Conservation (phyloP, 139 green algal species). For the Choricystis sp. region DNA sequence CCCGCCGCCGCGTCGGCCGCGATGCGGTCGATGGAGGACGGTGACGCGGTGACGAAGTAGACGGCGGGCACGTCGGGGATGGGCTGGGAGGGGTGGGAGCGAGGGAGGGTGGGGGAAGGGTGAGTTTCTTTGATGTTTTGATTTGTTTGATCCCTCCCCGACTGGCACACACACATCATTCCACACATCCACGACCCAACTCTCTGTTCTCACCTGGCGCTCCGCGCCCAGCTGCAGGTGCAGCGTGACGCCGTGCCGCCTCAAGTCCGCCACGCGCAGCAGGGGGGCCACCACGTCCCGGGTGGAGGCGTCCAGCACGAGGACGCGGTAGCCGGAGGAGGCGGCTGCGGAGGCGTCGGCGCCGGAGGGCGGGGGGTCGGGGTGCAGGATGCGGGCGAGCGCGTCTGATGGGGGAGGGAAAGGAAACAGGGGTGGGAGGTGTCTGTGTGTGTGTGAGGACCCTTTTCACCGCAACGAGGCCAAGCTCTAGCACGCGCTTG, state of each 20-base stretch:
- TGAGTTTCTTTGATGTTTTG: too few species aligned
- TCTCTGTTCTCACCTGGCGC: too few species aligned
- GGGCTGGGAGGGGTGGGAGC: too few species aligned
- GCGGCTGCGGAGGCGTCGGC: neutral
- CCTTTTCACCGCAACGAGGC: too few species aligned
- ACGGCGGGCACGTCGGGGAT: slow-evolving; percentile 94
- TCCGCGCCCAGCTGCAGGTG: slow-evolving; percentile 74
- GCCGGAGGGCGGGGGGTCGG: slow-evolving; percentile 17
- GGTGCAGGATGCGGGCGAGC: slow-evolving; percentile 40
- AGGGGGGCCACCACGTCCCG: slow-evolving; percentile 87
- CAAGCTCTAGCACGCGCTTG: too few species aligned
- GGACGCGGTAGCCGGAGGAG: slow-evolving; percentile 77
- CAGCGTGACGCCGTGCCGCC: slow-evolving; percentile 86
- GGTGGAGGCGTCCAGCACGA: slow-evolving; percentile 69
- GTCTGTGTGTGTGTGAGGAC: too few species aligned
- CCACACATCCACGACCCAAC: too few species aligned
- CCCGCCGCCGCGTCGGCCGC: slow-evolving; percentile 41
- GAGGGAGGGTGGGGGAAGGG: too few species aligned
- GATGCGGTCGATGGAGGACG: slow-evolving; percentile 52
- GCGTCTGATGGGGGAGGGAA: slow-evolving; percentile 22
- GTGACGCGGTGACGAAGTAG: slow-evolving; percentile 77
- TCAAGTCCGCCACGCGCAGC: slow-evolving; percentile 75
- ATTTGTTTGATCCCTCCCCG: too few species aligned
- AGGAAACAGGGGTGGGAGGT: neutral
- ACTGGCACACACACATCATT: too few species aligned